phyloP scores from a whole-genome alignment of 2,329 filamentous ascomycete species.

The Colletotrichum sidae region DNA sequence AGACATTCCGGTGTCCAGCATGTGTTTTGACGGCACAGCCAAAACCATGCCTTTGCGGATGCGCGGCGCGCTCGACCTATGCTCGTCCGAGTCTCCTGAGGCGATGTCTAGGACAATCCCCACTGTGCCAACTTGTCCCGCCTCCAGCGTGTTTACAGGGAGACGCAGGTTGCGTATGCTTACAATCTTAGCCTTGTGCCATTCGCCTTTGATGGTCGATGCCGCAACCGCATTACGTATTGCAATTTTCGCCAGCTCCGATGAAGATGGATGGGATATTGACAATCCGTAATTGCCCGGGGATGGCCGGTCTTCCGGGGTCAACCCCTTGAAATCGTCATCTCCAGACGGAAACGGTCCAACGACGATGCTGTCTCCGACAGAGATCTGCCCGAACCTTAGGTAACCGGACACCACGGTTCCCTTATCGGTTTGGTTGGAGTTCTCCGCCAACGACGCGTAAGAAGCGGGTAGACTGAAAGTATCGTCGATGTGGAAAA shows the following conservation, averaged over 20 bases:
- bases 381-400: conserved; percentile 79
- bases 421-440: conserved; percentile 60
- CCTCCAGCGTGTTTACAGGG: conserved; percentile 79
- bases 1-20: conserved; percentile 66
- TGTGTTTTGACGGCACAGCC: conserved; percentile 69
- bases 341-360: conserved; percentile 79
- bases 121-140: conserved; percentile 90
- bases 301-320: conserved; percentile 60
- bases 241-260: conserved; percentile 64
- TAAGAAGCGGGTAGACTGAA: conserved; percentile 80
- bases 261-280: conserved; percentile 63
- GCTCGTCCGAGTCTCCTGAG: conserved; percentile 47
- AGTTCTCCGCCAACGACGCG: conserved; percentile 54
- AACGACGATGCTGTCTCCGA: conserved; percentile 82
- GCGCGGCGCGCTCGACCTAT: conserved; percentile 50
- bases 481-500: conserved; percentile 93
- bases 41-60: conserved; percentile 88
- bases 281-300: conserved; percentile 62
- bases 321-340: conserved; percentile 54
- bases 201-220: conserved; percentile 71
- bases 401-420: conserved; percentile 88
- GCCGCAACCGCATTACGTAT: conserved; percentile 64
- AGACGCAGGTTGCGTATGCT: conserved; percentile 90
- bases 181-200: conserved; percentile 83
- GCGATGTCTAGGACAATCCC: conserved; percentile 74